A percentile compares a stretch with the other conserved stretches of the same genome.
phyloP scores from a whole-genome alignment of 495 filamentous ascomycete species.

The Penicillium parvum region DNA sequence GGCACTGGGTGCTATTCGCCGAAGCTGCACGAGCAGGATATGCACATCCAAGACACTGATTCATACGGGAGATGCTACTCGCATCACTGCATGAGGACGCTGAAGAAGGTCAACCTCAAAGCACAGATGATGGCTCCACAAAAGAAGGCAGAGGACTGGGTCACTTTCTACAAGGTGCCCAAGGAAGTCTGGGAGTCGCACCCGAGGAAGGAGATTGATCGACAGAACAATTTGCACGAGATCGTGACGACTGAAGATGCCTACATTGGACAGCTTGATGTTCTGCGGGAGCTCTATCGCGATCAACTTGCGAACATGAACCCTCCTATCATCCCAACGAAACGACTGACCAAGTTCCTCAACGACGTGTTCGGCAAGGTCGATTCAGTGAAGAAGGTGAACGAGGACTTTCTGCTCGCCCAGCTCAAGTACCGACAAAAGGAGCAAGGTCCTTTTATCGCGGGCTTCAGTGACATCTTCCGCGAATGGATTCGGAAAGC shows the following conservation, averaged over 20 bases:
- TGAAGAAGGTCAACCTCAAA: constrained; percentile 88
- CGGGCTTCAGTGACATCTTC: constrained; percentile 95
- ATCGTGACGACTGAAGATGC: constrained; percentile 90
- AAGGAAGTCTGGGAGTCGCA: constrained; percentile 66
- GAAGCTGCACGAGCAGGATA: constrained; percentile 68
- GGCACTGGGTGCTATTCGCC: constrained; percentile 89
- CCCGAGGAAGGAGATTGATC: constrained; percentile 81
- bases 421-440: constrained; percentile 97
- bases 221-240: constrained; percentile 93
- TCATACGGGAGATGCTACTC: constrained; percentile 80
- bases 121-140: constrained; percentile 64
- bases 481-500: constrained; percentile 98
- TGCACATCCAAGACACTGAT: constrained; percentile 70
- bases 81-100: constrained; percentile 85
- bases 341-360: constrained; percentile 71
- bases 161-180: constrained; percentile 81
- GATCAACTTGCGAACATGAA: constrained; percentile 71
- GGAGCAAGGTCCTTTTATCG: constrained; percentile 92
- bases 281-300: constrained; percentile 79
- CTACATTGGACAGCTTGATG: constrained; percentile 82
- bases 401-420: constrained; percentile 89
- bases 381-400: constrained; percentile 83
- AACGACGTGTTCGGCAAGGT: constrained; percentile 84
- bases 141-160: constrained; percentile 77
- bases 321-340: constrained; percentile 75